Evolutionary conservation across 495 filamentous ascomycete species (phyloP).

Genomic region (Articulospora tetracladia): DNA sequence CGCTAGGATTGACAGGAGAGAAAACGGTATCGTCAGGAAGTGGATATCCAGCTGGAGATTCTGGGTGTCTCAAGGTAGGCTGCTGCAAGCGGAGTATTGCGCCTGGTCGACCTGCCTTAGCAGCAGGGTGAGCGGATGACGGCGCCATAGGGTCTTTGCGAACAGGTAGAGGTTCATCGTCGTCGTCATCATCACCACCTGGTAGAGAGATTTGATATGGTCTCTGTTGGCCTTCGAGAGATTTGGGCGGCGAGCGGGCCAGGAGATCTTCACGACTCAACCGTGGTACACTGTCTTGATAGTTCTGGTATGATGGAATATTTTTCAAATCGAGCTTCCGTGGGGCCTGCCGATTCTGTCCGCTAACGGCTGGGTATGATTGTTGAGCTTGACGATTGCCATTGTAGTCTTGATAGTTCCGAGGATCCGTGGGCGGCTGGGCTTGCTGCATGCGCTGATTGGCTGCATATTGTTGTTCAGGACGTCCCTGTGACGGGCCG

Average conservation of each 20-base stretch:
- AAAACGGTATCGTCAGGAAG: slow-evolving; percentile 18
- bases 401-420: not conserved
- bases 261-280: slow-evolving; percentile 21
- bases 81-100: slow-evolving; percentile 8
- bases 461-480: no score
- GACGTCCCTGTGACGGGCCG: no score
- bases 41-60: slow-evolving; percentile 20
- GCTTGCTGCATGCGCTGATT: not conserved
- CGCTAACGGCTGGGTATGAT: not conserved
- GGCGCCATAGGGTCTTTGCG: slow-evolving; percentile 14
- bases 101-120: not conserved
- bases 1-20: slow-evolving; percentile 15
- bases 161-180: slow-evolving; percentile 9
- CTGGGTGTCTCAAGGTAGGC: slow-evolving; percentile 19
- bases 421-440: not conserved
- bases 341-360: not conserved
- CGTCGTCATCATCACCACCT: slow-evolving; percentile 14
- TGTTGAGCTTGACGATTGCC: not conserved
- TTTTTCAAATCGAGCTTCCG: slow-evolving; percentile 1
- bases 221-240: slow-evolving; percentile 19
- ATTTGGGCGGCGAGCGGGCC: slow-evolving; percentile 23
- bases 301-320: slow-evolving; percentile 3
- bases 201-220: slow-evolving; percentile 27
- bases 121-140: not conserved
- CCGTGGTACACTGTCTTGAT: not conserved